phyloP scores from a whole-genome alignment of 192 early-diverging fungal species.

The Coemansia erecta region DNA sequence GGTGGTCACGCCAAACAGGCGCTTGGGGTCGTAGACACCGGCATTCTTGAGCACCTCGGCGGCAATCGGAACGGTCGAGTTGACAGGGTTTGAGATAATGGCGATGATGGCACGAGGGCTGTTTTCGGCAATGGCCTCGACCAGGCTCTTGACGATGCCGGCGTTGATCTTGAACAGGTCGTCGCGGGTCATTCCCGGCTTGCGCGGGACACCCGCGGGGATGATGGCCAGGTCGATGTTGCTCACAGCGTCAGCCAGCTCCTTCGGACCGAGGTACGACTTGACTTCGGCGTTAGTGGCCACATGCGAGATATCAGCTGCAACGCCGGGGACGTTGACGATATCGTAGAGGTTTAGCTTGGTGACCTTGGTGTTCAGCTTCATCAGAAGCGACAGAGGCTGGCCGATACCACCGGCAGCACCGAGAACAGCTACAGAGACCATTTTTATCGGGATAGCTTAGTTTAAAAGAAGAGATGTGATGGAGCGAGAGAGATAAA shows the following conservation, averaged over 20 bases:
- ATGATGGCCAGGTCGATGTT: conserved; percentile 76
- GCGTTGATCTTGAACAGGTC: conserved; percentile 99
- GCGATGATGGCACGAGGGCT: conserved; percentile 80
- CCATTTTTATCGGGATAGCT: conserved; percentile 26
- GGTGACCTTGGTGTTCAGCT: conserved; percentile 81
- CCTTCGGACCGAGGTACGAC: conserved; percentile 63
- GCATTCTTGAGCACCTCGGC: conserved; percentile 91
- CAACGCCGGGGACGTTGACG: conserved; percentile 96
- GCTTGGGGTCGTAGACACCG: conserved; percentile 82
- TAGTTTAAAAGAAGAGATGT: neutral
- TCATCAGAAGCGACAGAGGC: conserved; percentile 90
- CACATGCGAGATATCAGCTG: conserved; percentile 91
- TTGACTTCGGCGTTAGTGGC: conserved; percentile 77
- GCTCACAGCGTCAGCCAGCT: conserved; percentile 69
- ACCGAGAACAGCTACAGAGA: conserved; percentile 62
- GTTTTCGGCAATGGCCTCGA: conserved; percentile 72
- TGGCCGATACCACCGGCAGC: conserved; percentile 96
- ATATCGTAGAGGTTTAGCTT: conserved; percentile 94
- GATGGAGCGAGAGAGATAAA: no score
- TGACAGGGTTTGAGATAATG: conserved; percentile 97
- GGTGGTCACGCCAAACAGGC: conserved; percentile 92
- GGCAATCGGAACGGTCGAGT: conserved; percentile 96
- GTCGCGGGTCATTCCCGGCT: conserved; percentile 98
- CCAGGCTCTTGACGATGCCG: conserved; percentile 84
- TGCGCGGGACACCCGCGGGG: conserved; percentile 95